Evolutionary conservation across 768 basidiomycete genomes (phyloP).

Genomic region (Tephrocybe sp.): DNA sequence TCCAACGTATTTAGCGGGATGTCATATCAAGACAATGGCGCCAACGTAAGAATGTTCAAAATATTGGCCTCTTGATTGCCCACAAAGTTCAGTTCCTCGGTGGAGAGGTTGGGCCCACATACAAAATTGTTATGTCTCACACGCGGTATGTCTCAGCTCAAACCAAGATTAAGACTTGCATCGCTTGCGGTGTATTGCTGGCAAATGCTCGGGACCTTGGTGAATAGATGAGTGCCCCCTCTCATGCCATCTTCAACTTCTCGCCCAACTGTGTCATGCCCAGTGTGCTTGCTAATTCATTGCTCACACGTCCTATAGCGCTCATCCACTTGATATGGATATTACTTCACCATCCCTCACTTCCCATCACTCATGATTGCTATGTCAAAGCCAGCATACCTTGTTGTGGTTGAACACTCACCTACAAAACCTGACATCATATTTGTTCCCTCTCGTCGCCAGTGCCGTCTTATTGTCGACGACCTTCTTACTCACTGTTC

Average conservation of each 20-base stretch:
- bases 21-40: constrained; percentile 92
- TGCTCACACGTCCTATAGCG: constrained; percentile 42
- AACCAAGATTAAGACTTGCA: constrained; percentile 87
- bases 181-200: constrained; percentile 91
- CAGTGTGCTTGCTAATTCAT: not conserved
- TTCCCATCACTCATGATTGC: constrained; percentile 98
- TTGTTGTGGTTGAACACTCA: constrained; percentile 87
- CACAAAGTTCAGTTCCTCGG: constrained; percentile 96
- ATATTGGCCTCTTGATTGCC: constrained; percentile 86
- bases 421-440: constrained; percentile 82
- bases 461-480: constrained; percentile 91
- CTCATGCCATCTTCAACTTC: constrained; percentile 97
- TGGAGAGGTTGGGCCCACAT: constrained; percentile 92
- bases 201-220: constrained; percentile 97
- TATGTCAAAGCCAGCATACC: constrained; percentile 98
- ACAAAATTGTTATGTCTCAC: constrained; percentile 92
- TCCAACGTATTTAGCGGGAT: constrained; percentile 77
- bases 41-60: constrained; percentile 95
- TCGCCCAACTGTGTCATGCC: constrained; percentile 65
- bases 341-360: constrained; percentile 97
- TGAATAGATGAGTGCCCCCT: constrained; percentile 95
- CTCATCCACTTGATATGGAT: constrained; percentile 95
- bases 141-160: constrained; percentile 97
- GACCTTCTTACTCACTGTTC: constrained; percentile 86
- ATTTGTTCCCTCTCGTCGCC: constrained; percentile 91